Base-by-base conservation (phyloP, 1,284 basidiomycete species). In the Apiotrichum laibachii region DNA sequence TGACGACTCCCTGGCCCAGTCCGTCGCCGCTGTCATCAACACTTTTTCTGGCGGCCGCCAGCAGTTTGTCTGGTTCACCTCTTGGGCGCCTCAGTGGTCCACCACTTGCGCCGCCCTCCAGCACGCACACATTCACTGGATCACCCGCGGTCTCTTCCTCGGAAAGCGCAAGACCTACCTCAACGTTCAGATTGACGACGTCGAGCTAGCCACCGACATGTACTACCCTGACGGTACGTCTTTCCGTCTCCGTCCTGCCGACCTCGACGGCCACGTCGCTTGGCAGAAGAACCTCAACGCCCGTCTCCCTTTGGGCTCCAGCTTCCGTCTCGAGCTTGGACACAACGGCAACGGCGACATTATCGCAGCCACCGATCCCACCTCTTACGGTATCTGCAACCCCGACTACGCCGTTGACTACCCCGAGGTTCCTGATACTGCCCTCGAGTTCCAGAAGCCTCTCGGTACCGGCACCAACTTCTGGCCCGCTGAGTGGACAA, bases 321-420 rank as follows among this genome's bases (percentile, higher is more conserved):
- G 44, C 45, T 33, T 57, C 51, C 50, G 51, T 15, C 50, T 57
- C 40, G 56, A 57, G 51, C 40, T 57, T 7, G 56, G 50, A 33
- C 56, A 57, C 56, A 57, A 57, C 51, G 56, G 56, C 15, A 57
- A 57, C 42, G 56, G 56, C n/a, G 50, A 49, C 51, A 44, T 57
- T 26, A 33, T 49, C 22, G 11, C 8, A 1, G 51, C 40, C 16
- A 53, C 51, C 16, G 22, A 53, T 12, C 51, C 39, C n/a, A 19
- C 39, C 18, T 19, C 21, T 33, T 7, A 22, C 12, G 51, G 51
- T 13, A 21, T 44, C 11, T 57, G 56, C 40, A 37, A 15, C 13
- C 56, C 56, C 46, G 31, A 53, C 45, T 42, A 53, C 26, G 37
- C 56, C 1, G 51, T 57, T 21, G 45, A 53, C 51, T 44, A 42